Evolutionary conservation across 306 rosid genomes (phyloP).

Genomic region (Aeschynomene evenia): DNA sequence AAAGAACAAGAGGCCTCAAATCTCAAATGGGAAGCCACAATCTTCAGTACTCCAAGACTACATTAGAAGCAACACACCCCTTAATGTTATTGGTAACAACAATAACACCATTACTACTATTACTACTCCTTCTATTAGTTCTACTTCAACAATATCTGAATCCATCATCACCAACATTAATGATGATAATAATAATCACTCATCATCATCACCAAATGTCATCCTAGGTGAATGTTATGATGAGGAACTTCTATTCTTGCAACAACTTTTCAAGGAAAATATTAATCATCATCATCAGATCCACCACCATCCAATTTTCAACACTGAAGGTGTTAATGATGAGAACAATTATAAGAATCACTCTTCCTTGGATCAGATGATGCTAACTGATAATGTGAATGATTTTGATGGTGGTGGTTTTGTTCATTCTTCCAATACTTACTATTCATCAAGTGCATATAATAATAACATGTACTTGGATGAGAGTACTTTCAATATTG

Average conservation of each 20-base stretch:
- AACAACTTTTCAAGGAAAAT: constrained; percentile 43
- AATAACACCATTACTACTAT: neutral
- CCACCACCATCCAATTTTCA: neutral
- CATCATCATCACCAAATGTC: constrained; percentile 26
- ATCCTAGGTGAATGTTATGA: constrained; percentile 35
- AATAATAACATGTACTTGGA: constrained; percentile 1
- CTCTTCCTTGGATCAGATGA: neutral
- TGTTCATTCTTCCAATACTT: neutral
- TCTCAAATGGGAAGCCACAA: constrained; percentile 48
- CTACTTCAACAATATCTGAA: constrained; percentile 27
- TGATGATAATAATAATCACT: neutral
- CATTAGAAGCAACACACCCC: constrained; percentile 37
- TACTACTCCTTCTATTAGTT: constrained; percentile 1
- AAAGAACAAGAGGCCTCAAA: constrained; percentile 52
- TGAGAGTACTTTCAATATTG: neutral
- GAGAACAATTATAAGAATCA: neutral
- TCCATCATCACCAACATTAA: constrained; percentile 11
- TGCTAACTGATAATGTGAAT: constrained; percentile 12
- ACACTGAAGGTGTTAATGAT: constrained; percentile 7
- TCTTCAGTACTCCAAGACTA: constrained; percentile 75
- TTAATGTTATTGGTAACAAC: neutral
- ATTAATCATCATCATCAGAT: neutral
- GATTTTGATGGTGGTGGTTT: neutral
- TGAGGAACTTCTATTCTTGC: constrained; percentile 73
- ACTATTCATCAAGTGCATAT: neutral